These are phyloP conservation scores for Drechslerella coelobrocha DNA, from an alignment of 2,329 filamentous ascomycete species.

Conservation along the genomic window DNA sequence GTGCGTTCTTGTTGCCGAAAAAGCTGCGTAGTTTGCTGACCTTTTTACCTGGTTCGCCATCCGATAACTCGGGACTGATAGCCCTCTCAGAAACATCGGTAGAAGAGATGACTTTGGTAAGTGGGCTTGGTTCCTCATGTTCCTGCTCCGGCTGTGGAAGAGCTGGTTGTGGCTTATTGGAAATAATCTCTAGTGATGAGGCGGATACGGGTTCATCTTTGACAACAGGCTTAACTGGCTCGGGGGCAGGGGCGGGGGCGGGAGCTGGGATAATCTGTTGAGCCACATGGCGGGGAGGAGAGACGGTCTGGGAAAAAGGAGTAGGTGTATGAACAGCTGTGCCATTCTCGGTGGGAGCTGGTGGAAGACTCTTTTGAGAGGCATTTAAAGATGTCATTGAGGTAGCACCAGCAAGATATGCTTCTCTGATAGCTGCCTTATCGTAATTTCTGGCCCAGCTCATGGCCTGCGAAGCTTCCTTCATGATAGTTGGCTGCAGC, in stretches of 20 bases:
- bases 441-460: conserved; percentile 98
- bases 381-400: conserved; percentile 23
- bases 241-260: conserved; percentile 10
- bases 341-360: conserved; percentile 34
- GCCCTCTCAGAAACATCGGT: conserved; percentile 52
- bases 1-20: conserved; percentile 25
- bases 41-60: conserved; percentile 53
- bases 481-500: conserved; percentile 81
- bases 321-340: conserved; percentile 13
- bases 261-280: conserved; percentile 2
- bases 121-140: conserved; percentile 19
- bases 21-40: conserved; percentile 39
- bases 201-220: conserved; percentile 10
- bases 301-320: conserved; percentile 19
- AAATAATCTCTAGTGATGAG: conserved; percentile 37
- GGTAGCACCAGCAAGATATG: conserved; percentile 69
- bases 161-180: conserved; percentile 43
- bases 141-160: conserved; percentile 54
- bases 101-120: conserved; percentile 30
- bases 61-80: conserved; percentile 55
- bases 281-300: conserved; percentile 10
- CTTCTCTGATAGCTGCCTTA: conserved; percentile 80
- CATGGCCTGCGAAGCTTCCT: conserved; percentile 88
- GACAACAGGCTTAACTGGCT: conserved; percentile 12
- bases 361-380: conserved; percentile 39